Percentiles rank a stretch among this genome's conserved stretches.
phyloP scores from a whole-genome alignment of 768 basidiomycete species.

The Boletus huronensis region DNA sequence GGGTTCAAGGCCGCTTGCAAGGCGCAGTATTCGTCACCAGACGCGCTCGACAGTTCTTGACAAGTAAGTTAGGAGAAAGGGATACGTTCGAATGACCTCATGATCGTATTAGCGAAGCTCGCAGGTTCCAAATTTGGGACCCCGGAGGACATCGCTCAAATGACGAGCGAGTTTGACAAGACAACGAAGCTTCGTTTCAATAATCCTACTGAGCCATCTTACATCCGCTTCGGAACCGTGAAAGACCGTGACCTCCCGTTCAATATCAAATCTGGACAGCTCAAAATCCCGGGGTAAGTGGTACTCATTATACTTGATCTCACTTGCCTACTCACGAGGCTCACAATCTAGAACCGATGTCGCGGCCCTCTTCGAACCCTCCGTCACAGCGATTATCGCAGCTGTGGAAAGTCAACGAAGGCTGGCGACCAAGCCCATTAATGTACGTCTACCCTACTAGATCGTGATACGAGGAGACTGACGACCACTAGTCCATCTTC shows the following conservation, averaged over 20 bases:
- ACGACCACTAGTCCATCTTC: constrained; percentile 31
- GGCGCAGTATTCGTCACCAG: constrained; percentile 51
- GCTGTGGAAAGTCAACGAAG: constrained; percentile 24
- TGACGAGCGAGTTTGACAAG: constrained; percentile 43
- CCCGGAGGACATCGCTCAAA: constrained; percentile 40
- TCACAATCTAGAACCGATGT: constrained; percentile 25
- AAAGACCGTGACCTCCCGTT: constrained; percentile 39
- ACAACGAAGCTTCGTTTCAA: constrained; percentile 45
- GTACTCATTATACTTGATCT: too few relatives aligned
- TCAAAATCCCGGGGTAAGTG: constrained; percentile 39
- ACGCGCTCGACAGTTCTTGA: constrained; percentile 39
- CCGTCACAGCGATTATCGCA: constrained; percentile 18
- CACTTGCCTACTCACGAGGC: not conserved
- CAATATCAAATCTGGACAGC: constrained; percentile 45
- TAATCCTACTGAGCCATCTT: constrained; percentile 38
- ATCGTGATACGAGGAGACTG: not conserved
- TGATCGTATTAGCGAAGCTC: constrained; percentile 35
- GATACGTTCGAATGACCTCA: not conserved
- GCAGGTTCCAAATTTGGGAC: constrained; percentile 37
- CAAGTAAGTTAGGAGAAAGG: constrained; percentile 26
- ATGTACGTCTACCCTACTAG: constrained; percentile 14
- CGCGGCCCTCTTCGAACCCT: constrained; percentile 30
- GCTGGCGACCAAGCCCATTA: constrained; percentile 20
- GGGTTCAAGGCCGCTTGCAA: constrained; percentile 42
- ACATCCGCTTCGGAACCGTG: constrained; percentile 45